phyloP scores from a whole-genome alignment of 2,329 filamentous ascomycete genomes.

The Fusarium sp. region DNA sequence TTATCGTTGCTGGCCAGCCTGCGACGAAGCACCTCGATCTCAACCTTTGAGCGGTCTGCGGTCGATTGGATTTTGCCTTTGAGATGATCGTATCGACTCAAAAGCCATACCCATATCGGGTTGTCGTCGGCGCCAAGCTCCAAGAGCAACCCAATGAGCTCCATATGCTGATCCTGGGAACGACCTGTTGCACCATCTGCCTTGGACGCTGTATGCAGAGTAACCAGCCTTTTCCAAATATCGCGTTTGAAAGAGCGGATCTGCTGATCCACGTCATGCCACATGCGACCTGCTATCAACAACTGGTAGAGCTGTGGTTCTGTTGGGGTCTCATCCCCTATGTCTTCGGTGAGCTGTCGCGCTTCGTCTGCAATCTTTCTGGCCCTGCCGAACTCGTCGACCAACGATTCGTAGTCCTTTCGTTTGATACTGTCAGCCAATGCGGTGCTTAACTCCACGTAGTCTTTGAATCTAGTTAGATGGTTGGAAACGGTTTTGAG shows the following conservation, averaged over 20 bases:
- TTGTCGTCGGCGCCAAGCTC: slow-evolving; percentile 96
- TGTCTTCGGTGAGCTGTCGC: slow-evolving; percentile 72
- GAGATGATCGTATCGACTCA: slow-evolving; percentile 89
- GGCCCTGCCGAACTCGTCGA: slow-evolving; percentile 89
- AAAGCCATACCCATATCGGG: slow-evolving; percentile 95
- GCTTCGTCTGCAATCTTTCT: slow-evolving; percentile 85
- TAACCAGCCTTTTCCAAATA: slow-evolving; percentile 84
- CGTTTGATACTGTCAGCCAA: slow-evolving; percentile 89
- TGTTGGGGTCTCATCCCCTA: slow-evolving; percentile 70
- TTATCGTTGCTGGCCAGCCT: slow-evolving; percentile 81
- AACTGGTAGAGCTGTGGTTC: slow-evolving; percentile 89
- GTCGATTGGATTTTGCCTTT: slow-evolving; percentile 85
- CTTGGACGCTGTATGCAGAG: slow-evolving; percentile 71
- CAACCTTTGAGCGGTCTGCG: slow-evolving; percentile 88
- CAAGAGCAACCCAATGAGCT: slow-evolving; percentile 88
- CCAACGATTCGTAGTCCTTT: slow-evolving; percentile 88
- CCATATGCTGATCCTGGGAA: slow-evolving; percentile 87
- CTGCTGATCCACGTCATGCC: slow-evolving; percentile 91
- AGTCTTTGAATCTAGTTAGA: slow-evolving; percentile 82
- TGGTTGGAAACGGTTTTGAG: slow-evolving; percentile 82
- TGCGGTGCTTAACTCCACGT: slow-evolving; percentile 83
- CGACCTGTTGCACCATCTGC: slow-evolving; percentile 63
- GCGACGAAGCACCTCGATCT: slow-evolving; percentile 91
- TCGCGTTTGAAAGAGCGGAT: slow-evolving; percentile 89
- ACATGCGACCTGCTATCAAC: slow-evolving; percentile 91